phyloP scores from a whole-genome alignment of 495 filamentous ascomycete genomes.

The Penicillium goetzii region DNA sequence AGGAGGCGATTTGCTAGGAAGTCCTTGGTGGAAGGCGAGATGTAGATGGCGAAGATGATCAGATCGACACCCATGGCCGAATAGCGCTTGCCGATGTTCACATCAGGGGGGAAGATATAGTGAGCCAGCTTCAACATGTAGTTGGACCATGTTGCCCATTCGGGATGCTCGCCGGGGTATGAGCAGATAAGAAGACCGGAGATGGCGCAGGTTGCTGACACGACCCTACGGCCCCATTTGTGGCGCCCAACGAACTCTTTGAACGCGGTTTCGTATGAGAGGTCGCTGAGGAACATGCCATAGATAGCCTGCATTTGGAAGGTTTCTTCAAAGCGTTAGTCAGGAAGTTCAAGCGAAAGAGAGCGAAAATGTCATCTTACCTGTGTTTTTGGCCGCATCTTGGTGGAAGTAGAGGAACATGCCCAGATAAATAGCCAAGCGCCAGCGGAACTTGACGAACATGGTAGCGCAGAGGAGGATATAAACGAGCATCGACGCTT shows the following conservation, averaged over 20 bases:
- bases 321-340: conserved; percentile 34
- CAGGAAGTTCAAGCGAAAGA: neutral
- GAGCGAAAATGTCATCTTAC: conserved; percentile 17
- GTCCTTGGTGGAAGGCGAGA: conserved; percentile 59
- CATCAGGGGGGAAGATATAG: conserved; percentile 59
- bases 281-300: conserved; percentile 64
- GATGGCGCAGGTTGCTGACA: conserved; percentile 49
- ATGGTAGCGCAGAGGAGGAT: conserved; percentile 57
- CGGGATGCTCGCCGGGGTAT: conserved; percentile 62
- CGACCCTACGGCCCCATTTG: conserved; percentile 48
- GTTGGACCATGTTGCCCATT: conserved; percentile 62
- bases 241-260: conserved; percentile 54
- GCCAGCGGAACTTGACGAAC: conserved; percentile 59
- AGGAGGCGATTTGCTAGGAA: conserved; percentile 59
- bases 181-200: conserved; percentile 60
- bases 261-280: conserved; percentile 57
- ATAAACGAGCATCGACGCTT: conserved; percentile 65
- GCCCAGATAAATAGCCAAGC: conserved; percentile 55
- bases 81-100: conserved; percentile 55
- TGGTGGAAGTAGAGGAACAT: conserved; percentile 60
- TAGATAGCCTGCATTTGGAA: conserved; percentile 65
- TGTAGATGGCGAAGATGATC: conserved; percentile 58
- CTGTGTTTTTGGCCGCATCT: conserved; percentile 35
- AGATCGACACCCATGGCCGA: conserved; percentile 63
- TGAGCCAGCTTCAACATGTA: conserved; percentile 47